These are phyloP conservation scores for Mucor racemosus DNA, from an alignment of 371 early-diverging fungal genomes.

Conservation along the genomic window DNA sequence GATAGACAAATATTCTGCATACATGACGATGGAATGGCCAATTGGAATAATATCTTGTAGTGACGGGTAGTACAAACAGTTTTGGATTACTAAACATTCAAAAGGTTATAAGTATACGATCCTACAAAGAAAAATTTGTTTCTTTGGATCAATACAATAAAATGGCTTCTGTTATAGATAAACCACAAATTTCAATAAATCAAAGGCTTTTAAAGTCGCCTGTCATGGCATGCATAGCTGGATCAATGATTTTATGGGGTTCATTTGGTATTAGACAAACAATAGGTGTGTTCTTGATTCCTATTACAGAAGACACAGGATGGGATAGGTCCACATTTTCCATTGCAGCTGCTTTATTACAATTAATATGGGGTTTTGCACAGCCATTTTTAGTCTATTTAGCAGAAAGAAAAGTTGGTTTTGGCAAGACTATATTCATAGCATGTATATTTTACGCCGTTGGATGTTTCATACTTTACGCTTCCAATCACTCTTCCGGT, in stretches of 20 bases:
- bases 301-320: slow-evolving; percentile 35
- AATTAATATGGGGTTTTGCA: slow-evolving; percentile 36
- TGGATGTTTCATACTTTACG: slow-evolving; percentile 37
- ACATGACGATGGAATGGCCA: not conserved
- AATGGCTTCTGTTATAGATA: not conserved
- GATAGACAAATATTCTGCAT: too few species aligned
- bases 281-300: slow-evolving; percentile 38
- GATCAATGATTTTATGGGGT: slow-evolving; percentile 30
- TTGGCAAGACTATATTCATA: slow-evolving; percentile 35
- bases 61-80: not conserved
- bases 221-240: slow-evolving; percentile 25
- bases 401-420: slow-evolving; percentile 37
- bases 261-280: slow-evolving; percentile 43
- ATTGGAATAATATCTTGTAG: not conserved
- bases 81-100: not conserved
- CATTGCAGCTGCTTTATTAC: slow-evolving; percentile 36
- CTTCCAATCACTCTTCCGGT: slow-evolving; percentile 24
- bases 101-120: not conserved
- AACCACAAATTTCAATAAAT: not conserved
- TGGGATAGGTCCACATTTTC: slow-evolving; percentile 39
- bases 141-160: not conserved
- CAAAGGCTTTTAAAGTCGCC: slow-evolving; percentile 18
- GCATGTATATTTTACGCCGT: slow-evolving; percentile 29
- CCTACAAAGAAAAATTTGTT: not conserved
- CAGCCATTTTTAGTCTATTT: slow-evolving; percentile 39